Conservation (phyloP, 306 rosid genomes). For the Comarum palustre region DNA sequence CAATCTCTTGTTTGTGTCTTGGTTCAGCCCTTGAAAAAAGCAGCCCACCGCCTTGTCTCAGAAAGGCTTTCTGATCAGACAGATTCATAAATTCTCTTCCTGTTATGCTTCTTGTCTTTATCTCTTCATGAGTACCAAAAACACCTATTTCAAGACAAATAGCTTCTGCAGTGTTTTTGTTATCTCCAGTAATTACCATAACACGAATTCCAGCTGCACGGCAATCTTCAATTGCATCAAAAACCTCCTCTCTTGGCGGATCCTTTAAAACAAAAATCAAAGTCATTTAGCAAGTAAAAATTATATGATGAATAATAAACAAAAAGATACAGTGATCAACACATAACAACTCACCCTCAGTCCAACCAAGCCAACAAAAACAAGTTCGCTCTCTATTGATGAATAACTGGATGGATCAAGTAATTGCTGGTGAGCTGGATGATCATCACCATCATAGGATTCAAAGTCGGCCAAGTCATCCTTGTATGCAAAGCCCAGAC, state of each 20-base stretch:
- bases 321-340: conserved; percentile 20
- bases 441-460: conserved; percentile 62
- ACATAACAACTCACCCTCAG: conserved; percentile 63
- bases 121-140: conserved; percentile 49
- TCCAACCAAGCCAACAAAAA: conserved; percentile 82
- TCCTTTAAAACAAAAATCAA: conserved; percentile 42
- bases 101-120: conserved; percentile 49
- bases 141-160: conserved; percentile 79
- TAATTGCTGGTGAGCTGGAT: conserved; percentile 78
- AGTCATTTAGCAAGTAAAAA: conserved; percentile 22
- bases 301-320: conserved; percentile 4
- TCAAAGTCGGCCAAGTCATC: conserved; percentile 55
- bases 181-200: conserved; percentile 84
- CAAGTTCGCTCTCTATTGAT: conserved; percentile 69
- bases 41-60: conserved; percentile 57
- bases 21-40: conserved; percentile 89
- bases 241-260: conserved; percentile 78
- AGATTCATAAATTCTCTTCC: conserved; percentile 65
- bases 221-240: conserved; percentile 75
- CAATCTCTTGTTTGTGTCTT: conserved; percentile 81
- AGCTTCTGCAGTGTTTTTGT: conserved; percentile 82
- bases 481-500: conserved; percentile 91
- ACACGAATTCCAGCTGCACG: conserved; percentile 81
- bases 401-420: conserved; percentile 78
- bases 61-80: conserved; percentile 41